phyloP scores from a whole-genome alignment of 495 filamentous ascomycete genomes.

The Hypoxylon crocopeplum region DNA sequence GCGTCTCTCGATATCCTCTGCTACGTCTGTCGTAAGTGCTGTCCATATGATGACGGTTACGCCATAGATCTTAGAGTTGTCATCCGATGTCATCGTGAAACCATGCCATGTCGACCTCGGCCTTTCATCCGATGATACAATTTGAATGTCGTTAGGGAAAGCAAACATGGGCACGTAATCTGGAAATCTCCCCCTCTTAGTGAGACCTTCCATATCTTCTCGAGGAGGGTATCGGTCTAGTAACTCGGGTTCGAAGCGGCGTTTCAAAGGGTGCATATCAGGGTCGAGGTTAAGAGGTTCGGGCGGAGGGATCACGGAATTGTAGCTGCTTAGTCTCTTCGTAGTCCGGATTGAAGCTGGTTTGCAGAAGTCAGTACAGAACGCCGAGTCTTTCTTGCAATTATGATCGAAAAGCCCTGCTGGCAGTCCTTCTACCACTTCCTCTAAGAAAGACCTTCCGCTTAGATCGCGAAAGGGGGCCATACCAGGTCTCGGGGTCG shows the following conservation, averaged over 20 bases:
- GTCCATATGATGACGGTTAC: slow-evolving; percentile 94
- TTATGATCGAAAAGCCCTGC: slow-evolving; percentile 32
- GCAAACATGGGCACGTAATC: slow-evolving; percentile 99
- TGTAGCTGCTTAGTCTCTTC: slow-evolving; percentile 93
- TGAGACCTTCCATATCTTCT: slow-evolving; percentile 77
- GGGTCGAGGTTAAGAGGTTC: slow-evolving; percentile 87
- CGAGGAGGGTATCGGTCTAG: slow-evolving; percentile 92
- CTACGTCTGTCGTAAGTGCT: slow-evolving; percentile 78
- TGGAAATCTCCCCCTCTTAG: slow-evolving; percentile 85
- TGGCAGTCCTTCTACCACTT: slow-evolving; percentile 32
- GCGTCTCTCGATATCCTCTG: slow-evolving; percentile 85
- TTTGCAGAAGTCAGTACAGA: slow-evolving; percentile 44
- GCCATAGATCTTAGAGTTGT: slow-evolving; percentile 89
- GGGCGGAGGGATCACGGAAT: slow-evolving; percentile 93
- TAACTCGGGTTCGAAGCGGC: slow-evolving; percentile 91
- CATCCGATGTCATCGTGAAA: slow-evolving; percentile 94
- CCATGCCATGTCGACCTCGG: slow-evolving; percentile 97
- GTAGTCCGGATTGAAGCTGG: slow-evolving; percentile 88
- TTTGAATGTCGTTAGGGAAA: slow-evolving; percentile 96
- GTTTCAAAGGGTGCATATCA: slow-evolving; percentile 94
- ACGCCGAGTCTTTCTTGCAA: slow-evolving; percentile 35
- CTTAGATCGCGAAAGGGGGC: slow-evolving; percentile 38
- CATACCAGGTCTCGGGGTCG: slow-evolving; percentile 77
- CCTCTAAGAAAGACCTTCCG: slow-evolving; percentile 27
- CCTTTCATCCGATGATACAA: slow-evolving; percentile 92